Evolutionary conservation across 371 early-diverging fungal species (phyloP), one percentile per base, ranked within the genome.

Genomic region (Choanephora cucurbitarum): DNA sequence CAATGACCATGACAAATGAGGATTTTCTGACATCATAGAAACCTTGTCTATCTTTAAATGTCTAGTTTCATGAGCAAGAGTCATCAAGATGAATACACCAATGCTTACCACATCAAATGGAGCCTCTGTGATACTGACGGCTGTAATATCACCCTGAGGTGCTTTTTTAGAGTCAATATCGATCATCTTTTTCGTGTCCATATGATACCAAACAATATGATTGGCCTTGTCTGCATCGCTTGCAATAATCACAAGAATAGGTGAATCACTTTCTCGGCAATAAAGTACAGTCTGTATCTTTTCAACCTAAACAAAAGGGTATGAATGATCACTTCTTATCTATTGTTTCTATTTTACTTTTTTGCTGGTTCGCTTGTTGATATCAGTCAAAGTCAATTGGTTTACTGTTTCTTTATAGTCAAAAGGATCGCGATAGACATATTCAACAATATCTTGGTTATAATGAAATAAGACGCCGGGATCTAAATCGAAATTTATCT

Each of bases 101-200:
- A 39, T 39, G 23, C 40, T 34, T 60, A 54, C 60, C 32, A 54
- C 60, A 34, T 37, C 48, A 31, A 60, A 54, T 13, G 60, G 54
- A 21, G 17, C 17, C 37, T 17, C 39, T 13, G 54, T 60, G 18
- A 60, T 44, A 5, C 49, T 54, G 23, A 49, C 54, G 44, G 53
- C 31, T 9, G 54, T 41, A 10, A 53, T 49, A 7, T 49, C 31
- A 5, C 48, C 37, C 8, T 49, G 23, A 22, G 53, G n/a, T 1
- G 37, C 17, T 1, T 14, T 34, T 0, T 49, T 44, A 31, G 37
- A 43, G 4, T 18, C 21, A 8, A 49, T 43, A 0, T 9, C 8
- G 14, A 15, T 48, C 11, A 13, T 33, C 2, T 13, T 7, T 28
- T 49, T 53, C 0, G n/a, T 28, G 5, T 28, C 28, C 10, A 60